Evolutionary conservation across 2,329 filamentous ascomycete genomes (phyloP), one percentile per base, ranked within the genome.

Genomic region (Fusarium sp.): DNA sequence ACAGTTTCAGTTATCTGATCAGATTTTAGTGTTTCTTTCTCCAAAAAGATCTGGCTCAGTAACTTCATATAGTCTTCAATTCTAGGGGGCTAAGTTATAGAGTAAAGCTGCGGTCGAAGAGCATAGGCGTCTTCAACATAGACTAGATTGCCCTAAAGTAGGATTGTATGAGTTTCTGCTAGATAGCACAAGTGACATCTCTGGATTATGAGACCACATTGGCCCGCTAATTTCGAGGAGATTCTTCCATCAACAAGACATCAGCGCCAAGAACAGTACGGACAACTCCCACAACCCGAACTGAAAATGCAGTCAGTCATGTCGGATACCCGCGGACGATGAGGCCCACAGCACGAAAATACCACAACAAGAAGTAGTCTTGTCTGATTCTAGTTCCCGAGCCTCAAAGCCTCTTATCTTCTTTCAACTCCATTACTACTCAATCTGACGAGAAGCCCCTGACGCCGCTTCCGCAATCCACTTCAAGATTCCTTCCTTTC

Each of bases 391-490:
- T 32, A 22, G 30, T 15, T 8, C 7, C 18, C 25, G 20, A 18
- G 22, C 27, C 27, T 29, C 10, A 27, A 11, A 27, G 27, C 27
- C 27, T 27, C 27, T 25, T 29, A 29, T 29, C 27, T 29, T 29
- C 27, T 11, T 8, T 16, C 2, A 25, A 15, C 42, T 11, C 16
- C 12, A 30, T 22, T 6, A n/a, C 16, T 7, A 5, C 10, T 34
- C n/a, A 8, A 5, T 8, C n/a, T 16, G 16, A 25, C 29, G 49
- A 30, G 14, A 60, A 54, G 34, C 47, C 59, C 47, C 22, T 52
- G 44, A 45, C 20, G 49, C 51, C 42, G 40, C 43, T 44, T 42
- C 34, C 24, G 49, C 34, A 45, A 70, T 52, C 73, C 73, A 74
- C 43, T 61, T 51, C 3, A 74, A 45, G 20, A 75, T 53, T 30